Conservation (phyloP, 345 rosid species). For the Citrus reticulata region DNA sequence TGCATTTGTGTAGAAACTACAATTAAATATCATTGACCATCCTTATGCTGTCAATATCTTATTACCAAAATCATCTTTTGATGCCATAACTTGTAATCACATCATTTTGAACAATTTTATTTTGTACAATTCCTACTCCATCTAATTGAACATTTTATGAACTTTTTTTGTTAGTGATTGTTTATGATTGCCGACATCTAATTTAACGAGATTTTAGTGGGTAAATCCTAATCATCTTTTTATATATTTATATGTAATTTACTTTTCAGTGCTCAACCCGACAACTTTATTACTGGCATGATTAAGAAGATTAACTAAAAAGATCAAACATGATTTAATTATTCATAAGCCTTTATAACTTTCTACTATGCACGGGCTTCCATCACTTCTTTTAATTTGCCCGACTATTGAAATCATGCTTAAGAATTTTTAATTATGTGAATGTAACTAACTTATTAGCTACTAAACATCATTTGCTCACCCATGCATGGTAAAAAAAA, state of each 20-base stretch:
- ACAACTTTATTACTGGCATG: neutral
- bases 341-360: neutral
- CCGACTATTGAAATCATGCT: neutral
- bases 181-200: neutral
- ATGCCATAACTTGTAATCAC: no score
- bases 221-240: neutral
- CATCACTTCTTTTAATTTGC: neutral
- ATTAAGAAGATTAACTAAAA: neutral
- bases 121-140: no score
- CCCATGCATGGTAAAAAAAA: neutral
- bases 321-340: neutral
- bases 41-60: no score
- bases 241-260: no score
- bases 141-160: no score
- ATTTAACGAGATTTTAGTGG: neutral
- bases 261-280: neutral
- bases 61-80: no score
- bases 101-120: no score
- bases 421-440: neutral
- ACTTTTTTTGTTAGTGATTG: neutral
- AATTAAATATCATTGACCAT: no score
- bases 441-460: neutral
- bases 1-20: no score
- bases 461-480: neutral
- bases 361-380: neutral